Base-by-base conservation (phyloP, 352 stramenopile species). In the Elongisporangium undulatum region DNA sequence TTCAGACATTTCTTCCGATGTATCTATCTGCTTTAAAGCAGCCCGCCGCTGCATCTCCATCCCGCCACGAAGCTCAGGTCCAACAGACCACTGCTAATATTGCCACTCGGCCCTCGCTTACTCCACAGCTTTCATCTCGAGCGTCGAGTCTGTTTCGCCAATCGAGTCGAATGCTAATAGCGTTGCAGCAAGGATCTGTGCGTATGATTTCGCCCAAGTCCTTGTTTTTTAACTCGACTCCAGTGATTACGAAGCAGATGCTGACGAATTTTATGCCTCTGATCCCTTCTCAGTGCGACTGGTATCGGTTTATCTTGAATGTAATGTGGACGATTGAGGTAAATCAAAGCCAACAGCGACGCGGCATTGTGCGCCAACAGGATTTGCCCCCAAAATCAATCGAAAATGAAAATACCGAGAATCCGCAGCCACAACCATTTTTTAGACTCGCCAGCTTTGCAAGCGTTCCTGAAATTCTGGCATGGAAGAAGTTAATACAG, bases 1-100 rank as follows among this genome's bases (percentile, higher is more conserved):
- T 81, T 23, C 62, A 72, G 16, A 45, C 69, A 1, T 79, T 76
- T 55, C 20, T 78, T 3, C 62, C 77, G 2, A 65, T 84, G 12
- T 70, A 77, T 26, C 61, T 74, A 7, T 55, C 61, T 6, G 55
- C 59, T 2, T 13, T 75, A 12, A 66, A 24, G n/a, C 54, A 53
- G 13, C 10, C 34, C 34, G 2, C 7, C 55, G 6, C 19, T 52
- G 4, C 15, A 29, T 10, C 16, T 21, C 4, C 12, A n/a, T 15
- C 20, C 24, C 12, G 53, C 51, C 10, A 53, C 23, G 16, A 60
- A 15, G 5, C 9, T 53, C 19, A 53, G 8, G 17, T 53, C 16
- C 22, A 12, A 4, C 22, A 53, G 22, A 53, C 21, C 22, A 15
- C 22, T 15, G 9, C 22, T 12, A 26, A 13, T 17, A 26, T 53